Evolutionary conservation across 179 eudicot species (phyloP), one percentile per base, ranked within the genome.

Genomic region (Silene coronaria): DNA sequence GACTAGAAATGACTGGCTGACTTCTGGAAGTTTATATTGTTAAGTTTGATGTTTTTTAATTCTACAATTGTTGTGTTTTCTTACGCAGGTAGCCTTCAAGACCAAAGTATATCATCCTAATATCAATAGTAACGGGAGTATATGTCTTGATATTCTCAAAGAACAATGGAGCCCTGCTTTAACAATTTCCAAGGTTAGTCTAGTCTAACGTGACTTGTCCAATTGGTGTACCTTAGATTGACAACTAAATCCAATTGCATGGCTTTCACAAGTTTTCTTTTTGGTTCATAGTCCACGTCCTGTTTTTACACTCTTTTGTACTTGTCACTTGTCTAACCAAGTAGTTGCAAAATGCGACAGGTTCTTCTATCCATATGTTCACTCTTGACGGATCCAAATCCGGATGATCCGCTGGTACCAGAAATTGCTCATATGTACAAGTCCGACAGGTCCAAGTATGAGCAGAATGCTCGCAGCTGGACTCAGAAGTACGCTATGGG

Each of bases 131-230:
- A 82, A 78, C 38, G 84, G 84, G n/a, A 82, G 84, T 66, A 82
- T 82, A 64, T 82, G 84, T 67, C 84, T 82, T 2, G 84, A 82
- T 70, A 82, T 82, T 30, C 79, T 82, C 38, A 82, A 82, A 72
- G 84, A 82, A 72, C 84, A 82, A 66, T 82, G 84, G 84, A 82
- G 84, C 76, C 84, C 84, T 2, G 84, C 84, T 21, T 74, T 82
- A 46, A 82, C 84, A 24, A 78, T 82, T 75, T 82, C 84, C 51
- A 82, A 82, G 84, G 84, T 81, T 10, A 75, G 68, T 66, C 22
- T 32, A 16, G 12, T 32, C 19, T 32, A 5, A 6, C 46, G 3
- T 46, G 59, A 23, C 13, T 19, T 21, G n/a, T 8, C 57, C 1
- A 1, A 51, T 48, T 48, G 4, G 16, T 48, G 55, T 16, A 3